Base-by-base conservation (phyloP, 192 early-diverging fungal genomes). In the Powellomyces hirtus region DNA sequence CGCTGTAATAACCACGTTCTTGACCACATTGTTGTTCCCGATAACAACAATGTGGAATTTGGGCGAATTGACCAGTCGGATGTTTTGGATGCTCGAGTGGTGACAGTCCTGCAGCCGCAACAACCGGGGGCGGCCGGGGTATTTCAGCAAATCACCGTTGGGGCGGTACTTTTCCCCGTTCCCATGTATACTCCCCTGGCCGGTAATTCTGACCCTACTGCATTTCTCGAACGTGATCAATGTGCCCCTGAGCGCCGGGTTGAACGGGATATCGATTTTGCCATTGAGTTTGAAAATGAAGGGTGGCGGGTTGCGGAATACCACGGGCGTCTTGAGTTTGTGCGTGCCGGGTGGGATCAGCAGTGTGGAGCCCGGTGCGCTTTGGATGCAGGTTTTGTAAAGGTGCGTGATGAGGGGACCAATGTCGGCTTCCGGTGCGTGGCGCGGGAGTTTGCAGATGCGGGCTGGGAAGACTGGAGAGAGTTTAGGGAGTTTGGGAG, bases 261-360 rank as follows among this genome's bases (percentile, higher is more conserved):
- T 53, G 51, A 71, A 71, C 0, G 42, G 42, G 13, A 65, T 52
- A 10, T 51, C 38, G 24, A 71, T 37, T 4, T 20, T 51, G 22
- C 69, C 69, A 24, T 71, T 62, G 33, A 71, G 24, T 26, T 67
- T 60, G 51, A 71, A 52, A 11, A 33, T 66, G 22, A 49, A 71
- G 27, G 46, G 36, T 8, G 50, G 22, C 11, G 29, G 31, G 1
- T 27, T 18, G 1, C 4, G 1, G 26, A 71, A 65, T 7, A 14
- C 7, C 7, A 51, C 62, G 53, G 51, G 51, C 34, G 36, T 55
- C 26, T 64, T 52, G n/a, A 71, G 30, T 20, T n/a, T 26, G 34
- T 53, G 49, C 10, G 62, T 34, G 30, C 69, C 69, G 33, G 8
- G 14, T 0, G 69, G 69, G 46, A 71, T 40, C 4, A 71, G 37